Conservation (phyloP, 2,329 filamentous ascomycete genomes). For the Aspergillus terreus region DNA sequence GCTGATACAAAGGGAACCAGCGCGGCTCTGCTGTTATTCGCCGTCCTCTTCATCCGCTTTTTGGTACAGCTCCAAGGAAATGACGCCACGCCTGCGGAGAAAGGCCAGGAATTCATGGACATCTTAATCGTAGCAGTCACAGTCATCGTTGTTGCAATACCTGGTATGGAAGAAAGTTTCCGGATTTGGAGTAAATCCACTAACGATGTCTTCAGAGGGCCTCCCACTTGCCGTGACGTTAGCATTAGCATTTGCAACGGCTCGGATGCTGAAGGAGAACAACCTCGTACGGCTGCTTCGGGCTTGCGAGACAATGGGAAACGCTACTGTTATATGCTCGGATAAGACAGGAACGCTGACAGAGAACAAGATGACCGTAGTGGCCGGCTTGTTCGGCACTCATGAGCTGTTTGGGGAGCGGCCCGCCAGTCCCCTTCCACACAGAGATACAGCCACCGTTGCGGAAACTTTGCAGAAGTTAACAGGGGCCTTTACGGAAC, state of each 20-base stretch:
- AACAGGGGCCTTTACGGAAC: neutral
- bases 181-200: neutral
- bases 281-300: conserved; percentile 54
- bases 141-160: conserved; percentile 50
- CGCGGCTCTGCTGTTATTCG: conserved; percentile 64
- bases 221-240: conserved; percentile 55
- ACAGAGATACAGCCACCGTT: neutral
- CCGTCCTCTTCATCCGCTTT: conserved; percentile 72
- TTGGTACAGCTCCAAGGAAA: conserved; percentile 55
- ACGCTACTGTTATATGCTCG: conserved; percentile 57
- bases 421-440: neutral
- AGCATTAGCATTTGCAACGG: conserved; percentile 57
- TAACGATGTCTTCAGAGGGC: conserved; percentile 48
- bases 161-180: neutral
- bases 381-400: conserved; percentile 49
- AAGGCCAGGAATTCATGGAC: conserved; percentile 51
- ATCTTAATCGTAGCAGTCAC: conserved; percentile 54
- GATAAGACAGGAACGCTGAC: conserved; percentile 62
- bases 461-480: neutral
- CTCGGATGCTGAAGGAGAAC: conserved; percentile 56
- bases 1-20: conserved; percentile 26
- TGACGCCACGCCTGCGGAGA: conserved; percentile 35
- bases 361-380: conserved; percentile 57
- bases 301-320: conserved; percentile 60
- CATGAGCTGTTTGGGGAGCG: neutral